Percentiles rank a stretch among this genome's conserved stretches.
phyloP scores from a whole-genome alignment of 2,329 filamentous ascomycete species.

The Aspergillus phoenicis region DNA sequence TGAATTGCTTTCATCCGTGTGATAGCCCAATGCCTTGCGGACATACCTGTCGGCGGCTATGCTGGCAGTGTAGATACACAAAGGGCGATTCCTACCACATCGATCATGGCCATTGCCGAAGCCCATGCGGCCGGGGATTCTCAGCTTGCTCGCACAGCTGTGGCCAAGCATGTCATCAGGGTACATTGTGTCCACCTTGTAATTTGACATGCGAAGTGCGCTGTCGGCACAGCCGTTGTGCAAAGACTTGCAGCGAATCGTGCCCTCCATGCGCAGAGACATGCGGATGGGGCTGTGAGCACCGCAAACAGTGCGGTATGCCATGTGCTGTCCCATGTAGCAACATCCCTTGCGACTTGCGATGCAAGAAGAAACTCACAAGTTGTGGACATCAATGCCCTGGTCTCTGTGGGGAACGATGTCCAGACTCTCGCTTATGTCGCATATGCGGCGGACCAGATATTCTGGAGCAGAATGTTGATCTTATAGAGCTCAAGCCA shows the following conservation, averaged over 20 bases:
- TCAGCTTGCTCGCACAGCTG: constrained; percentile 10
- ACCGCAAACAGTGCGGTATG: constrained; percentile 17
- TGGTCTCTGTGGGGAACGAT: constrained; percentile 20
- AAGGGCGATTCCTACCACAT: background rate
- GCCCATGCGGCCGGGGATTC: constrained; percentile 1
- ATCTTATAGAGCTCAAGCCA: constrained; percentile 12
- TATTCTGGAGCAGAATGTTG: background rate
- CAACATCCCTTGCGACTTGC: constrained; percentile 17
- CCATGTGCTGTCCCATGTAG: constrained; percentile 24
- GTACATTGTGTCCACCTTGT: constrained; percentile 4
- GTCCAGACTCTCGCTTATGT: constrained; percentile 14
- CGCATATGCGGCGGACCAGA: constrained; percentile 10
- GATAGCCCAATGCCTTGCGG: constrained; percentile 2
- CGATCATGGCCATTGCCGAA: constrained; percentile 9
- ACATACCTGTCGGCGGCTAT: constrained; percentile 6
- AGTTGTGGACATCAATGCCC: constrained; percentile 24
- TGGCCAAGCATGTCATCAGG: background rate
- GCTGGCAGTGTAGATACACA: constrained; percentile 3
- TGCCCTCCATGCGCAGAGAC: constrained; percentile 21
- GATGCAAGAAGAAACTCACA: constrained; percentile 16
- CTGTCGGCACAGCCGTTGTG: constrained; percentile 15
- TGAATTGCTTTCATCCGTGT: constrained; percentile 7
- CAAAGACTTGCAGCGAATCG: constrained; percentile 18
- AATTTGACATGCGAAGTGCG: constrained; percentile 14
- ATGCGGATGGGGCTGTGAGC: constrained; percentile 19